Base-by-base conservation (phyloP, 169 alveolate species). In the Theileria sp. region DNA sequence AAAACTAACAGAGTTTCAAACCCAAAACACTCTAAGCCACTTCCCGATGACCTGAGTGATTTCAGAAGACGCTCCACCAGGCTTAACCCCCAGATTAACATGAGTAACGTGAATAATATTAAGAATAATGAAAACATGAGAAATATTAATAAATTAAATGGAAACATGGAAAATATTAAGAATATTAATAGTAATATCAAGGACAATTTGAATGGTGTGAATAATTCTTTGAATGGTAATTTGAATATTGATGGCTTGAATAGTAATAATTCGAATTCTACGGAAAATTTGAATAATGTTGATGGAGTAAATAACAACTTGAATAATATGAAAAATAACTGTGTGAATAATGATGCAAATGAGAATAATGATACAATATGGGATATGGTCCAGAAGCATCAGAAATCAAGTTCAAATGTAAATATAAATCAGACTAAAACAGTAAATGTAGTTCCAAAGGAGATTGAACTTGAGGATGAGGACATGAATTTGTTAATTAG, bases 351-450 rank as follows among this genome's bases (percentile, higher is more conserved):
- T 19, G 7, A 54, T 54, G 1, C 7, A 7, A 54, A 19, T 54
- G 62, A 30, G 73, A 56, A 71, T 2, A 32, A 17, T 12, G 87
- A 84, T n/a, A 84, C 90, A 10, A 79, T 84, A 4, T 84, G 90
- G 90, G 83, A 71, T n/a, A 62, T 77, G 49, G 90, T 84, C 19
- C 90, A 84, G 19, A 32, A 81, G 44, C 58, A 36, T 13, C 81
- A 54, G 64, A 75, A 32, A 21, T 58, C 67, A 25, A 7, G 38
- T 8, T n/a, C 79, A 58, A n/a, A 19, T 12, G 54, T 71, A 5
- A 26, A n/a, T 19, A 44, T 30, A 19, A 71, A 44, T n/a, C 25
- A 58, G 58, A 75, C 66, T 2, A 26, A 32, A 7, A 28, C 36
- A n/a, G 66, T 38, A 19, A 30, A 34, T 17, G 34, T 51, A 3